These are phyloP conservation scores for Albugo candida DNA, from an alignment of 352 stramenopile species.

Conservation along the genomic window DNA sequence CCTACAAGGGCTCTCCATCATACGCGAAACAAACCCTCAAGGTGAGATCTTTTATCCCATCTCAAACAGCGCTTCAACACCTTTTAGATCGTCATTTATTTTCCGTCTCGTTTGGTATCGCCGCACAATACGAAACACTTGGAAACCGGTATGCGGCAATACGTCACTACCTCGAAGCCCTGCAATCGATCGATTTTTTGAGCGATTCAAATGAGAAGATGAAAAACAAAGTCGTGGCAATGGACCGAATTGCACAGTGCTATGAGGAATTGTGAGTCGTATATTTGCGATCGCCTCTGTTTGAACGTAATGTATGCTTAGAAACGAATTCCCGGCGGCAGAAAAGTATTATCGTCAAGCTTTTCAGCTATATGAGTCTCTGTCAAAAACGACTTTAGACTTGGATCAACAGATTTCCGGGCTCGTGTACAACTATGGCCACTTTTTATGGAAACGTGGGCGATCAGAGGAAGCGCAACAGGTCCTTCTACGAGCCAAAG, in stretches of 20 bases:
- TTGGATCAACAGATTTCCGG: no score
- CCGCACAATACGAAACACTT: conserved; percentile 50
- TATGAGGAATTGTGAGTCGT: conserved; percentile 39
- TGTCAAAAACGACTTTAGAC: no score
- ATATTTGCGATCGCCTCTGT: neutral
- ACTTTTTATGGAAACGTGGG: no score
- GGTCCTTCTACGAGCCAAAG: no score
- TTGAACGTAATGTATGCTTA: neutral
- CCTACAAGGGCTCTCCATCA: conserved; percentile 42
- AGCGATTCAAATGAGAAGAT: conserved; percentile 14
- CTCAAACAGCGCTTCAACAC: no score
- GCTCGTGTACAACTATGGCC: no score
- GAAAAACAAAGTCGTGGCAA: conserved; percentile 33
- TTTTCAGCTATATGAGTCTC: conserved; percentile 10
- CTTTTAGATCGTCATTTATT: conserved; percentile 53
- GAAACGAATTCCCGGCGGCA: conserved; percentile 13
- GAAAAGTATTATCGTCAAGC: conserved; percentile 24
- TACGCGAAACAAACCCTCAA: conserved; percentile 36
- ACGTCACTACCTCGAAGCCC: conserved; percentile 47
- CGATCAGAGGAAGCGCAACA: no score
- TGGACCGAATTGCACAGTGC: conserved; percentile 59
- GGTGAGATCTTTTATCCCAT: conserved; percentile 12
- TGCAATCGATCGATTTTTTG: conserved; percentile 24
- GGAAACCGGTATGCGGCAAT: conserved; percentile 19
- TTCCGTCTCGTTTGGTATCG: conserved; percentile 51